Base-by-base conservation (phyloP, 2,329 filamentous ascomycete species). In the Talaromyces sp. region DNA sequence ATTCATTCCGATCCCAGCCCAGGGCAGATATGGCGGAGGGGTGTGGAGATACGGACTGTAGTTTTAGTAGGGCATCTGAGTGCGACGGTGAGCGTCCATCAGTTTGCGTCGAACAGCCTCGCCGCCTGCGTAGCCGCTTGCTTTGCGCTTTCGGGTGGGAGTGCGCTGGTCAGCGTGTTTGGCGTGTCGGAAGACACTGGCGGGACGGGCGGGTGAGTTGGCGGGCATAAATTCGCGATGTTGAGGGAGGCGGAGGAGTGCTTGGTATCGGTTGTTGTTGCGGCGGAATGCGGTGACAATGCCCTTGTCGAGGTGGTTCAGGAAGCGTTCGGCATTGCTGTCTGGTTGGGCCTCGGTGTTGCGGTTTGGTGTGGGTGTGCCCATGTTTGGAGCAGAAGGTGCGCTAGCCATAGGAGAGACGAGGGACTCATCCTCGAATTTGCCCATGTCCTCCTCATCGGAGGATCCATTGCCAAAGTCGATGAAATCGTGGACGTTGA, bases 211-310 rank as follows among this genome's bases (percentile, higher is more conserved):
- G 1, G 73, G 73, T 4, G 74, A 76, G 50, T 75, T 75, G 36
- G 75, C 70, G 7, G 74, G 72, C 71, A 77, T 71, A 57, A 76
- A 72, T 60, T 77, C 71, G 44, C 71, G 68, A 57, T 77, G 72
- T 51, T 76, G 72, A 22, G 75, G 77, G 78, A 70, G 69, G 59
- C 78, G 74, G 63, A 79, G 73, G 65, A 77, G 64, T 54, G 78
- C 67, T 63, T 80, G 72, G 66, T 82, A 75, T 56, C 76, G 70
- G 65, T 75, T 75, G 63, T 82, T 78, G 57, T 82, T 82, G 37
- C 76, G 79, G 51, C 89, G 89, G 79, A 94, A 95, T 1, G 89
- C 88, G 33, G 88, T 88, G 32, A 94, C 89, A 13, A 87, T 84
- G 51, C 86, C 83, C 60, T 85, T 83, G 64, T 88, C 85, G 35